These are phyloP conservation scores for Microcyclosporella mali DNA, from an alignment of 2,329 filamentous ascomycete genomes.

Conservation along the genomic window DNA sequence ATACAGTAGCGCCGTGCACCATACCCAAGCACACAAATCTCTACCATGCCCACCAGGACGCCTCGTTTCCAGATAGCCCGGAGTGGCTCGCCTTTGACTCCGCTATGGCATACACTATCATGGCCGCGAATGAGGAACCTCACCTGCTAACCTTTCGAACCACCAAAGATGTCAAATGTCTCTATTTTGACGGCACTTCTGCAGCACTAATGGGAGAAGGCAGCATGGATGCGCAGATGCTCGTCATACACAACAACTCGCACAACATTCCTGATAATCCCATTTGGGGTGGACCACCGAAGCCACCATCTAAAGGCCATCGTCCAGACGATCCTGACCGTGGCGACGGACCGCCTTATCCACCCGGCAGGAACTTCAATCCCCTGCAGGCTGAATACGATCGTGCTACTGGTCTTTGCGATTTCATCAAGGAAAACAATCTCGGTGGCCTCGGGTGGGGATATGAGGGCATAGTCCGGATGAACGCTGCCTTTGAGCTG, in stretches of 20 bases:
- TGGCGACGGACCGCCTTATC: neutral
- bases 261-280: constrained; percentile 34
- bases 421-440: constrained; percentile 38
- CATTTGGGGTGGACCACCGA: constrained; percentile 6
- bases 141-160: constrained; percentile 45
- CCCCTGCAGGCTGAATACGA: constrained; percentile 44
- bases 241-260: constrained; percentile 41
- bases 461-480: constrained; percentile 54
- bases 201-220: constrained; percentile 45
- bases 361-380: constrained; percentile 20
- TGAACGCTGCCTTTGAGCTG: constrained; percentile 64
- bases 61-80: constrained; percentile 39
- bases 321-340: neutral
- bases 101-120: constrained; percentile 51
- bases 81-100: constrained; percentile 51
- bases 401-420: constrained; percentile 43
- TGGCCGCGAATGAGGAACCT: constrained; percentile 40
- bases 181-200: constrained; percentile 49
- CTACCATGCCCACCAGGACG: constrained; percentile 45
- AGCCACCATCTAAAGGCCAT: constrained; percentile 6
- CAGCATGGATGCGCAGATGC: constrained; percentile 45
- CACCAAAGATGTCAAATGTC: constrained; percentile 23
- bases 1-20: constrained; percentile 43
- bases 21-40: constrained; percentile 44
- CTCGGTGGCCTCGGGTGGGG: constrained; percentile 45